phyloP scores from a whole-genome alignment of 257 asterid species.

The Verbascum thapsus region DNA sequence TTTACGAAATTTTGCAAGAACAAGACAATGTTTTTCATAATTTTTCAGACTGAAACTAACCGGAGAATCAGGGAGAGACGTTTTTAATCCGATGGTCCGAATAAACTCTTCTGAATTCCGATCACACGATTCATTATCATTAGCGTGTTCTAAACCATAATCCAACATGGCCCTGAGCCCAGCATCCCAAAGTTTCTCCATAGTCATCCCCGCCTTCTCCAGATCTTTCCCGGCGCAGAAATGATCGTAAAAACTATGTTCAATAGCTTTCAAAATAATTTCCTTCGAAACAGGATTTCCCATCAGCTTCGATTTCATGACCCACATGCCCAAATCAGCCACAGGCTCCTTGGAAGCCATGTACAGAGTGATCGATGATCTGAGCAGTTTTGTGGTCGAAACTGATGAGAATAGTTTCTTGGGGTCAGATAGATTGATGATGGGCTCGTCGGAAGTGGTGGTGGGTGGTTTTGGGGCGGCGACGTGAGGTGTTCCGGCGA shows the following conservation, averaged over 20 bases:
- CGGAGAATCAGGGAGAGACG: conserved; percentile 33
- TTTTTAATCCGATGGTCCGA: conserved; percentile 49
- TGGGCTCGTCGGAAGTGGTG: background rate
- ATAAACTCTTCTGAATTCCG: conserved; percentile 47
- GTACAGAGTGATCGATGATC: conserved; percentile 49
- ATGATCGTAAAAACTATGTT: conserved; percentile 60
- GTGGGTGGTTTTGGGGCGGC: background rate
- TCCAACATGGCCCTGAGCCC: conserved; percentile 78
- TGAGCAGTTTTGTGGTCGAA: conserved; percentile 46
- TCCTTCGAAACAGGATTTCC: conserved; percentile 37
- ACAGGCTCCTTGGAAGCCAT: conserved; percentile 43
- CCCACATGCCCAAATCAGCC: conserved; percentile 57
- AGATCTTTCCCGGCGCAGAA: conserved; percentile 76
- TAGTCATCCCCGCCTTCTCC: conserved; percentile 46
- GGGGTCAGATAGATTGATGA: conserved; percentile 38
- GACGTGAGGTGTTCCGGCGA: conserved; percentile 20
- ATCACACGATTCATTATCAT: conserved; percentile 60
- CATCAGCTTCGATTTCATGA: conserved; percentile 54
- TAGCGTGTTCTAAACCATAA: conserved; percentile 79
- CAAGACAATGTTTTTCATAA: no score
- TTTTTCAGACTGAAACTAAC: no score
- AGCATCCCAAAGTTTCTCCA: conserved; percentile 39
- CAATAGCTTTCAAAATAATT: conserved; percentile 37
- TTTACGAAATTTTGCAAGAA: no score
- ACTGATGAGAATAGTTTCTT: conserved; percentile 49